phyloP scores from a whole-genome alignment of 2,329 filamentous ascomycete genomes.

The Botrytis galanthina region DNA sequence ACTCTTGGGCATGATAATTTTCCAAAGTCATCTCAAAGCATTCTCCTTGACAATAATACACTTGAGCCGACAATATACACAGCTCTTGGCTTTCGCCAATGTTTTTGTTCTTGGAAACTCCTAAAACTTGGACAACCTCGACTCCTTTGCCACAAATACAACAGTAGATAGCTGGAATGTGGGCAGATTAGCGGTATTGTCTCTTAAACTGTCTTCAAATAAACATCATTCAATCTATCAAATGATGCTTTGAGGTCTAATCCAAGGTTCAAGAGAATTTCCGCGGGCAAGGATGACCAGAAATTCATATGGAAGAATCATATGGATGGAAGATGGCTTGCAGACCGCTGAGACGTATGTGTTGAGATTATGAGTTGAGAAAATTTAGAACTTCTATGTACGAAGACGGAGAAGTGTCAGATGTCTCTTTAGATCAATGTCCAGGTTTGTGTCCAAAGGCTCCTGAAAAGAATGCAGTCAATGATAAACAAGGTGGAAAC shows the following conservation, averaged over 20 bases:
- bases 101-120: not conserved
- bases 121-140: not conserved
- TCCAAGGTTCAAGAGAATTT: not conserved
- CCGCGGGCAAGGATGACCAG: not conserved
- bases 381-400: not conserved
- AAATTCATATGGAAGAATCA: not conserved
- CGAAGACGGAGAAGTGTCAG: not conserved
- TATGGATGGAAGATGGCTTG: not conserved
- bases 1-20: slow-evolving; percentile 6
- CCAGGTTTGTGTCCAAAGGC: not conserved
- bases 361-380: not conserved
- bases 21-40: not conserved
- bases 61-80: not conserved
- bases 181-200: not conserved
- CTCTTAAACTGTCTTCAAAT: not conserved
- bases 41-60: not conserved
- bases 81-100: not conserved
- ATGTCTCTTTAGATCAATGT: not conserved
- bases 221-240: not conserved
- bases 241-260: not conserved
- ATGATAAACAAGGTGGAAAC: not conserved
- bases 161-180: slow-evolving; percentile 3
- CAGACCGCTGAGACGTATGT: not conserved
- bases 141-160: not conserved
- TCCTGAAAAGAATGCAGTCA: not conserved